Evolutionary conservation across 768 basidiomycete genomes (phyloP), one percentile per base, ranked within the genome.

Genomic region (Favolaschia claudopus): DNA sequence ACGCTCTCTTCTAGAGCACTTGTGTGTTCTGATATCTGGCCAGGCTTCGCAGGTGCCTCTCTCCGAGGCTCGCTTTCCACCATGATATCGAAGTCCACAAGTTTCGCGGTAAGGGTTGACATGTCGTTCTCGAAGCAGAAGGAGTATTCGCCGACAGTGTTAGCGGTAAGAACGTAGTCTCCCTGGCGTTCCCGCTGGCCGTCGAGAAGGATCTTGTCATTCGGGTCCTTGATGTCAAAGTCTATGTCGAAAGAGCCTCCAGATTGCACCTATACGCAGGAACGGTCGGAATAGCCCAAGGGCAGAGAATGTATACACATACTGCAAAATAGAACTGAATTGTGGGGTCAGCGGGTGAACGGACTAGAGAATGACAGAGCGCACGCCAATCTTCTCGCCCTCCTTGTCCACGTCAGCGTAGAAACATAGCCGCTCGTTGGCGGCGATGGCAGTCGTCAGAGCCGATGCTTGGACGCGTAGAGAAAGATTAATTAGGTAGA

Each of bases 61-160:
- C 94, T 81, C 47, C 97, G 82, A 2, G 97, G 97, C 71, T 99
- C 96, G 60, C 91, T 95, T 82, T 99, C 97, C 43, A 95, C 94
- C 95, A 98, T 96, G 76, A 99, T 99, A 74, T 93, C 91, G 71
- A 95, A 92, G 76, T 95, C 93, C 68, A 99, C 85, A 43, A 99
- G 85, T 75, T 99, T 99, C 77, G 95, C 93, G 13, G 93, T 91
- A 64, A 97, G 82, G 5, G 93, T 93, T 24, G 91, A 92, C 83
- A 96, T 96, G 79, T 98, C 96, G 73, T 99, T 99, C 72, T 95
- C 92, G 73, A 99, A 97, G 79, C 96, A 99, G 80, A 99, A 99
- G 6, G 96, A 73, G 71, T 94, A 95, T 83, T 95, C 93, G 66
- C 93, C 93, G 72, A 89, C 83, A 19, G 85, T 85, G 76, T 97